phyloP scores from a whole-genome alignment of 2,329 filamentous ascomycete genomes.

The Pseudocercospora vitis region DNA sequence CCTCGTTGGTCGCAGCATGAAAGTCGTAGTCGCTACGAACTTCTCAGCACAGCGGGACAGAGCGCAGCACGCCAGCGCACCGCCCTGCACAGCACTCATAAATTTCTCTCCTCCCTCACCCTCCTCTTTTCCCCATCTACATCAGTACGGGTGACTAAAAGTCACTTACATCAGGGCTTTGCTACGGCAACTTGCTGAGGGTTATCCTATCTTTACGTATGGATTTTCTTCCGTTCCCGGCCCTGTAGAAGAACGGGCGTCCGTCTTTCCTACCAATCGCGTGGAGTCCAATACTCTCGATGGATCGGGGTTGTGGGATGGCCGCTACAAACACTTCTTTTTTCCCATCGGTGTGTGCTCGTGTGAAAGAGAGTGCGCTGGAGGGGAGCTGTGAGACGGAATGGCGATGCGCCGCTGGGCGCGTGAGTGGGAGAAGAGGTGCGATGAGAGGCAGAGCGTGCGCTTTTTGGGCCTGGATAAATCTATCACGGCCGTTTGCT shows the following conservation, averaged over 20 bases:
- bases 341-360: neutral
- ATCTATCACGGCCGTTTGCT: too few relatives aligned
- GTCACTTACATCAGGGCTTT: constrained; percentile 28
- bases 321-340: constrained; percentile 26
- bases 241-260: constrained; percentile 29
- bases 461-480: too few relatives aligned
- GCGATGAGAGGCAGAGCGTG: too few relatives aligned
- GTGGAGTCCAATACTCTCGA: constrained; percentile 21
- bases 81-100: neutral
- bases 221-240: constrained; percentile 33
- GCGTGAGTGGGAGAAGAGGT: too few relatives aligned
- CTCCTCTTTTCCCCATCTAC: constrained; percentile 14
- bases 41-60: neutral
- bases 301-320: constrained; percentile 31
- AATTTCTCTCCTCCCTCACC: constrained; percentile 6
- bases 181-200: constrained; percentile 32
- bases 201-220: constrained; percentile 24
- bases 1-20: too few relatives aligned
- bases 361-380: neutral
- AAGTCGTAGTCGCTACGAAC: neutral
- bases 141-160: constrained; percentile 32
- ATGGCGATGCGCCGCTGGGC: too few relatives aligned
- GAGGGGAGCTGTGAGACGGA: too few relatives aligned
- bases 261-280: constrained; percentile 30
- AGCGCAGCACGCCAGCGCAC: neutral